These are phyloP conservation scores for Zygnema circumcarinatum DNA, from an alignment of 139 green algal species.

Conservation along the genomic window DNA sequence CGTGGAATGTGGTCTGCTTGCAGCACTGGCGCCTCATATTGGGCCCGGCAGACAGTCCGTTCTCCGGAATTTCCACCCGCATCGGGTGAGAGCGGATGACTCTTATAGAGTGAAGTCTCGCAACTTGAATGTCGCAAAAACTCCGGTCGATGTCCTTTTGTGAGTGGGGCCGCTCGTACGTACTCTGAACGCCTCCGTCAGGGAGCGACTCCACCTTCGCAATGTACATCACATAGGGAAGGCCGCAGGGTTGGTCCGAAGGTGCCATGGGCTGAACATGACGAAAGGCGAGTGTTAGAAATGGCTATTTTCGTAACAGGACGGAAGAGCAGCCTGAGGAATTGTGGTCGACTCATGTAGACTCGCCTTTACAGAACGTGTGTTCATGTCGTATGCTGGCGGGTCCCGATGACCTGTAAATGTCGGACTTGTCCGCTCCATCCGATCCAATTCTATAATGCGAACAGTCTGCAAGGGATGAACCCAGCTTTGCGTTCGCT, in stretches of 20 bases:
- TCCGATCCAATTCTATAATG: too few species aligned
- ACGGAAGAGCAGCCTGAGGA: too few species aligned
- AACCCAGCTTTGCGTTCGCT: too few species aligned
- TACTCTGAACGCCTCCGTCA: neutral
- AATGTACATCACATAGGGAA: slow-evolving; percentile 16
- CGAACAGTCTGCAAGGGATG: too few species aligned
- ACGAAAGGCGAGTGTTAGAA: neutral
- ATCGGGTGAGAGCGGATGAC: neutral
- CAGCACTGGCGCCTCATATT: slow-evolving; percentile 9
- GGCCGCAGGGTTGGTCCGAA: neutral
- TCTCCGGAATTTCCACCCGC: neutral
- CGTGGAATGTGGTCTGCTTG: neutral
- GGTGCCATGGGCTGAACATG: neutral
- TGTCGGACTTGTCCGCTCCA: too few species aligned
- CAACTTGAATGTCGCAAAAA: neutral
- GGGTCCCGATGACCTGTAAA: too few species aligned
- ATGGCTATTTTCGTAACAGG: too few species aligned
- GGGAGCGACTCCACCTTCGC: neutral
- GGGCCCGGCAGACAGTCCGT: neutral
- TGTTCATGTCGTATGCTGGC: too few species aligned
- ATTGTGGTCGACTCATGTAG: too few species aligned
- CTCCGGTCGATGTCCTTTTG: neutral
- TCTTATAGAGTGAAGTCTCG: neutral
- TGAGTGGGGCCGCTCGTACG: neutral
- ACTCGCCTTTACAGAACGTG: too few species aligned